Evolutionary conservation across 345 rosid genomes (phyloP), one percentile per base, ranked within the genome.

Genomic region (Gossypium thurberi): DNA sequence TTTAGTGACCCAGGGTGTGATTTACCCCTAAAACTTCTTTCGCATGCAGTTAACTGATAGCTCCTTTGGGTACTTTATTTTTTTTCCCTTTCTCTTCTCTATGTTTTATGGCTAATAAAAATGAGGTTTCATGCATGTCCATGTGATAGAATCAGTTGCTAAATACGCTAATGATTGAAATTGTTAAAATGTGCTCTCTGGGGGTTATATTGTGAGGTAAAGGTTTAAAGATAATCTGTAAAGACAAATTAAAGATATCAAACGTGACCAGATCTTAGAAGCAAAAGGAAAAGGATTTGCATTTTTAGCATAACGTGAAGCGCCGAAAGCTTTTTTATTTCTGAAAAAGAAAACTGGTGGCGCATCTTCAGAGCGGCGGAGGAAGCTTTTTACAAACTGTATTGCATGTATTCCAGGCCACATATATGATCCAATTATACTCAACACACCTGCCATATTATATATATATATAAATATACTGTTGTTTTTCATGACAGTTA

Each of bases 271-370:
- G 60, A 56, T 56, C 56, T 15, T 13, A 47, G 13, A 8, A 23
- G 56, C 12, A 47, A 66, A 66, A 47, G 42, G 3, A 3, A 25
- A 20, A 23, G 53, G 40, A 48, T 21, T 21, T 12, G 33, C 25
- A 55, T 55, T 56, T 56, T 56, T 20, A 20, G 33, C 33, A 25
- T 58, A 25, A 25, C 15, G 18, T 48, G 44, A 26, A 26, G 59
- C 44, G 59, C 71, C 72, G 60, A 69, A 68, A 50, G 72, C 44
- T 50, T 68, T 26, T 33, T 33, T 6, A 8, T 37, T 62, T 26
- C 43, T 33, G 66, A 62, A 7, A 26, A 68, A 67, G 18, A 66
- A 23, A 48, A 67, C 21, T 48, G 57, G 51, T 15, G 43, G 71
- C 21, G 37, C 37, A 68, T 68, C 58, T 68, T 68, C 25, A 28